Base-by-base conservation (phyloP, 1,284 basidiomycete species). In the Moniliophthora roreri region DNA sequence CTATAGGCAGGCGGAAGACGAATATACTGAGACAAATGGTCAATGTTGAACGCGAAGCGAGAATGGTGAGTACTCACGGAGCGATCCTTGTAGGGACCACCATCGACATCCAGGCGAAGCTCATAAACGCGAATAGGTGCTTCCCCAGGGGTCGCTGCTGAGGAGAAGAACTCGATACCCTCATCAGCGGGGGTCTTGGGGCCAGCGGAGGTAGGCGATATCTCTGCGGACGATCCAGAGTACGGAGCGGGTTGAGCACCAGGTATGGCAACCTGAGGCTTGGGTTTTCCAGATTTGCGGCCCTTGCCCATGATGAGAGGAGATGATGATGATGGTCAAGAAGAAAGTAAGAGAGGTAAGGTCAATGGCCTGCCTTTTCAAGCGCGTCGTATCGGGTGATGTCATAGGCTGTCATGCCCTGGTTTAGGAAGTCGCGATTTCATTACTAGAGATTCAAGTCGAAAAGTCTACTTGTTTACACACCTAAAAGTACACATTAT, bases 181-280 rank as follows among this genome's bases (percentile, higher is more conserved):
- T 95, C 93, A 68, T 95, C 92, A 45, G 93, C 93, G 23, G 93
- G 93, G 2, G 93, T 95, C 75, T 85, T 92, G 32, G 89, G 90
- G 45, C 0, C 60, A 6, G 74, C 70, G 32, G 61, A 62, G 38
- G 62, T 45, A 18, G 67, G 66, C 46, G 61, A 64, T 3, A 34
- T 51, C 23, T 26, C 45, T 16, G 57, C 26, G 32, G 53, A 55
- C 2, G 60, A 53, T 38, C 56, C 37, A 13, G 61, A 52, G 23
- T 61, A 61, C 16, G 55, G 53, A 7, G 52, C 15, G 9, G 40
- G 37, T 42, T 53, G 49, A 20, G 20, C 45, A 34, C 13, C 32
- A 21, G 54, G 54, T 21, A 59, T 59, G 24, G 49, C 42, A 16
- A 59, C 55, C 16, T 18, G 44, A 23, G 50, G 51, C 26, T 54